Base-by-base conservation (phyloP, 148 eudicot genomes). In the Drosera capensis region DNA sequence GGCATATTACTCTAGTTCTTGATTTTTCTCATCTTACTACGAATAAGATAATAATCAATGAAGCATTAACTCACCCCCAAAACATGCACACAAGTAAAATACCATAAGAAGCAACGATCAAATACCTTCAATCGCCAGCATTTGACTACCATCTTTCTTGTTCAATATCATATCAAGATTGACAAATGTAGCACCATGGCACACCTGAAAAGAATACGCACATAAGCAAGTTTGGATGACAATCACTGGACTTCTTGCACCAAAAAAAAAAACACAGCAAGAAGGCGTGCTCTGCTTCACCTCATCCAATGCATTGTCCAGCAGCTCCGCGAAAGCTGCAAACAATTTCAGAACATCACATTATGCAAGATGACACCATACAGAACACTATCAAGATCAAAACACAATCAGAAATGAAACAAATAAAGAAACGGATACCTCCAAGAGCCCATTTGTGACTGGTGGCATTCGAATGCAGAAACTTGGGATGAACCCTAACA, bases 391-490 rank as follows among this genome's bases (percentile, higher is more conserved):
- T 31, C 14, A 2, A 25, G 8, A 8, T 22, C 16, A 51, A 25
- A 1, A 15, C 19, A 20, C 20, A 8, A 23, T 16, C 23, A 40
- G 26, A 46, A 14, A 22, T 3, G 23, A 6, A 26, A 39, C 23
- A 31, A 41, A 25, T 3, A 35, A 7, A 30, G 2, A 45, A 26
- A 25, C 11, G 23, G 13, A 65, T 72, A 88, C 92, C 94, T 26
- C 95, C 99, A 46, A 84, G 73, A 44, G 79, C 87, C 99, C 95
- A 90, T 47, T 84, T 84, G 67, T 84, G 99, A 63, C 95, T 84
- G 38, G 99, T 90, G 15, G 99, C 99, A 64, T 90, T 90, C 11
- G 95, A 90, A 59, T 90, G 99, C 23, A 90, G 69, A 71, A 90
- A 90, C 62, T 73, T 90, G 17, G 99, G 99, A 66, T 90, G 99